phyloP scores from a whole-genome alignment of 306 rosid species.

The Ammopiptanthus mongolicus region DNA sequence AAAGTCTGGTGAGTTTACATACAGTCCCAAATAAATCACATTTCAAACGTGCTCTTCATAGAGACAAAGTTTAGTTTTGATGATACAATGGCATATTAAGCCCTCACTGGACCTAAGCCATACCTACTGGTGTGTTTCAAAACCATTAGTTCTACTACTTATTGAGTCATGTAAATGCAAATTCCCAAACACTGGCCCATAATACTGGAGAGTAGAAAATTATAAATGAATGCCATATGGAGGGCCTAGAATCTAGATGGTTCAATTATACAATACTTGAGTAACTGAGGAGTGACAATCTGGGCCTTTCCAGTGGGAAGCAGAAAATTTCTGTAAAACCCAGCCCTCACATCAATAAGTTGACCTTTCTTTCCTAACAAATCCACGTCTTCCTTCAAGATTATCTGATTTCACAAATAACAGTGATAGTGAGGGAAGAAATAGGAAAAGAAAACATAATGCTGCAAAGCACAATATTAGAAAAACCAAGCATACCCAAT shows the following conservation, averaged over 20 bases:
- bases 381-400: slow-evolving; percentile 74
- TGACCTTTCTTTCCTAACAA: slow-evolving; percentile 71
- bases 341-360: slow-evolving; percentile 72
- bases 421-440: not conserved
- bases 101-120: not conserved
- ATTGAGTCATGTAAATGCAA: not conserved
- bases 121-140: not conserved
- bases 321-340: slow-evolving; percentile 75
- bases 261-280: slow-evolving; percentile 62
- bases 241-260: not conserved
- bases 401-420: slow-evolving; percentile 51
- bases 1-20: not conserved
- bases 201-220: not conserved
- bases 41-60: not conserved
- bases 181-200: not conserved
- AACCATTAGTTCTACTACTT: not conserved
- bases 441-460: not conserved
- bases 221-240: not conserved
- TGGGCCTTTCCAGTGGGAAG: slow-evolving; percentile 76
- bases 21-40: not conserved
- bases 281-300: slow-evolving; percentile 64
- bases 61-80: not conserved
- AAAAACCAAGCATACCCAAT: slow-evolving; percentile 2
- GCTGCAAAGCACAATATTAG: not conserved
- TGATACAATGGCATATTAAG: not conserved